A percentile compares a stretch with the other conserved stretches of the same genome.
phyloP scores from a whole-genome alignment of 1,284 basidiomycete genomes.

The Moesziomyces antarcticus region DNA sequence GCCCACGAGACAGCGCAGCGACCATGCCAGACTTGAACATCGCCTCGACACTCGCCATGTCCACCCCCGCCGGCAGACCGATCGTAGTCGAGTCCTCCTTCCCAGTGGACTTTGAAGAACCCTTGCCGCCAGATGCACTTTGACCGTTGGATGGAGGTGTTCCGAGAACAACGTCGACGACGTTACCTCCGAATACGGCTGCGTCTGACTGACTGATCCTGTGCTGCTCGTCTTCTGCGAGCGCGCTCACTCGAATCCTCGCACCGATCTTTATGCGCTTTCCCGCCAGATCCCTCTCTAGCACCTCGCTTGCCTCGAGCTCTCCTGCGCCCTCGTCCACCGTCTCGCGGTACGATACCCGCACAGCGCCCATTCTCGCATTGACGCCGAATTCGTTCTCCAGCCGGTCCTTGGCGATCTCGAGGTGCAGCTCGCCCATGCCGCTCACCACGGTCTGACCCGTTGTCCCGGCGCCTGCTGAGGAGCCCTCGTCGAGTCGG shows the following conservation, averaged over 20 bases:
- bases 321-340: conserved; percentile 69
- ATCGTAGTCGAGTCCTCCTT: conserved; percentile 1
- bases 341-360: conserved; percentile 83
- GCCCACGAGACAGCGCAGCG: conserved; percentile 60
- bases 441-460: conserved; percentile 86
- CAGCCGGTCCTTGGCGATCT: conserved; percentile 83
- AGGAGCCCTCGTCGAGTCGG: conserved; percentile 70
- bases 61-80: conserved; percentile 20
- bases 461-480: conserved; percentile 69
- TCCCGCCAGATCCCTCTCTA: conserved; percentile 60
- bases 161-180: conserved; percentile 40
- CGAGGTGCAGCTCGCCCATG: conserved; percentile 84
- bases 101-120: not conserved
- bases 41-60: conserved; percentile 18
- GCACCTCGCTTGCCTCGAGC: conserved; percentile 32
- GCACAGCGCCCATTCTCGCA: conserved; percentile 80
- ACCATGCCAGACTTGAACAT: conserved; percentile 41
- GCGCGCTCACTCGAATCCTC: conserved; percentile 31
- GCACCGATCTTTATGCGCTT: conserved; percentile 53
- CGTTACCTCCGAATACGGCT: conserved; percentile 47
- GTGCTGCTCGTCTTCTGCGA: conserved; percentile 36
- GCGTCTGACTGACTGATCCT: conserved; percentile 15
- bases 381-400: conserved; percentile 81
- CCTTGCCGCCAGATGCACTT: conserved; percentile 2
- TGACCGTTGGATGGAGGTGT: not conserved